Conservation (phyloP, 2,329 filamentous ascomycete genomes). For the Colletotrichum liaoningense region DNA sequence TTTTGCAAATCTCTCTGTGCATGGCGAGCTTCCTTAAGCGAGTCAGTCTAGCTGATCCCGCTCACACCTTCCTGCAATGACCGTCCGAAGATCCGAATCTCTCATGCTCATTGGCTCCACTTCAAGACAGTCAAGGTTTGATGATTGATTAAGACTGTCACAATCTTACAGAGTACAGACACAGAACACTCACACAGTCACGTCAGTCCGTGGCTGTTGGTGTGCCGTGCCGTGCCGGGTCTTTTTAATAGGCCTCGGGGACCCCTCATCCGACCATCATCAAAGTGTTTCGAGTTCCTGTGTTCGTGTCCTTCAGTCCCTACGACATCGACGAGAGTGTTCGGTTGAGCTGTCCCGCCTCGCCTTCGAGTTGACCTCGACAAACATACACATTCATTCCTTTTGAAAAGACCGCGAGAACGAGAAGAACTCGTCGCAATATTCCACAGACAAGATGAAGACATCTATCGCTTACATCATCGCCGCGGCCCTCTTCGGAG, state of each 20-base stretch:
- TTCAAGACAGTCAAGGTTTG: constrained; percentile 29
- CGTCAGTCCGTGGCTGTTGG: not conserved
- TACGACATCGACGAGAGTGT: not conserved
- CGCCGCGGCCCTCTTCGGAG: constrained; percentile 25
- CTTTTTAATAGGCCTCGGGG: not conserved
- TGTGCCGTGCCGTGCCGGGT: not conserved
- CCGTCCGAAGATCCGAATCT: constrained; percentile 32
- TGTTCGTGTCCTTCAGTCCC: not conserved
- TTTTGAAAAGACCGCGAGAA: not conserved
- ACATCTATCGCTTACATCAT: constrained; percentile 19
- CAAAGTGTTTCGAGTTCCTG: not conserved
- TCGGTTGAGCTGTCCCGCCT: not conserved
- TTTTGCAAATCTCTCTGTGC: not conserved
- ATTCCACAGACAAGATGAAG: constrained; percentile 17
- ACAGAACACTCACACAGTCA: not conserved
- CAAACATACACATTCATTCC: not conserved
- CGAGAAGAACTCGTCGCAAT: not conserved
- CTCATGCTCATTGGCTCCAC: constrained; percentile 30
- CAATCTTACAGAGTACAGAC: constrained; percentile 3
- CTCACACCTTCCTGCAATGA: constrained; percentile 8
- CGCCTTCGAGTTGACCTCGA: constrained; percentile 16
- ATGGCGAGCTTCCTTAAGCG: constrained; percentile 6
- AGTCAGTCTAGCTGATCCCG: constrained; percentile 23
- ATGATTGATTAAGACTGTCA: constrained; percentile 9
- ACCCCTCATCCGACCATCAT: not conserved